A percentile compares a stretch with the other conserved stretches of the same genome.
These are phyloP conservation scores for Acidiella bohemica DNA, from an alignment of 495 filamentous ascomycete genomes.

Conservation along the genomic window DNA sequence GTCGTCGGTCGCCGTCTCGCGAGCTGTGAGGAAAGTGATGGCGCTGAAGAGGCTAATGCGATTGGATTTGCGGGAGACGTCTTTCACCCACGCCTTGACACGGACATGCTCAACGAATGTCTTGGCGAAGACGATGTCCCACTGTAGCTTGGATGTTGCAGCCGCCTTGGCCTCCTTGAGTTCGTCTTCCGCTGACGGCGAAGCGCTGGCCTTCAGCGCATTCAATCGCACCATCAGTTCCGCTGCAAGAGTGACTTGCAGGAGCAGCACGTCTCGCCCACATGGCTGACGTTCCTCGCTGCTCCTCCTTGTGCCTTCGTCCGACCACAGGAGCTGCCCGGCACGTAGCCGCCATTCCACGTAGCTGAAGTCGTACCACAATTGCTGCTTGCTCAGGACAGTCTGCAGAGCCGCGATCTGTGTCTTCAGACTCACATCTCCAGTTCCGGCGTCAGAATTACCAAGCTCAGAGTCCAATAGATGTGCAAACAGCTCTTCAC, in stretches of 20 bases:
- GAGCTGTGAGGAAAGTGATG: constrained; percentile 11
- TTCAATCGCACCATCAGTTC: constrained; percentile 68
- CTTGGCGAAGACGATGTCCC: constrained; percentile 65
- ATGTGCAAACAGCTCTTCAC: constrained; percentile 33
- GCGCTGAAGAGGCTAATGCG: constrained; percentile 14
- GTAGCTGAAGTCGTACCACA: constrained; percentile 67
- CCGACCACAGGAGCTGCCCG: constrained; percentile 71
- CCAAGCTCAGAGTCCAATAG: constrained; percentile 31
- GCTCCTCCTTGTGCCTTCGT: constrained; percentile 39
- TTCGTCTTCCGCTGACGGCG: constrained; percentile 34
- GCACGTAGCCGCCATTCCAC: constrained; percentile 68
- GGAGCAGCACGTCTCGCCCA: constrained; percentile 61
- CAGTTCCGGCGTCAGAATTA: constrained; percentile 24
- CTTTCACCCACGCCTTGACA: background rate
- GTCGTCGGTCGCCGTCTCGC: constrained; percentile 1
- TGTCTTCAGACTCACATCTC: constrained; percentile 31
- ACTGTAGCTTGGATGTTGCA: constrained; percentile 55
- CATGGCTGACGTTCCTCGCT: constrained; percentile 24
- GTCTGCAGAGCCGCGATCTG: constrained; percentile 39
- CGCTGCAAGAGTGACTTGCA: constrained; percentile 65
- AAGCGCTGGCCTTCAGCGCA: constrained; percentile 23
- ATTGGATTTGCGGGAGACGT: background rate
- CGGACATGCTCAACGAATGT: constrained; percentile 62
- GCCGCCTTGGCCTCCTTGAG: constrained; percentile 43
- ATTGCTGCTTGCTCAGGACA: constrained; percentile 34